These are phyloP conservation scores for Geranomyces michiganensis DNA, from an alignment of 192 early-diverging fungal species.

Conservation along the genomic window DNA sequence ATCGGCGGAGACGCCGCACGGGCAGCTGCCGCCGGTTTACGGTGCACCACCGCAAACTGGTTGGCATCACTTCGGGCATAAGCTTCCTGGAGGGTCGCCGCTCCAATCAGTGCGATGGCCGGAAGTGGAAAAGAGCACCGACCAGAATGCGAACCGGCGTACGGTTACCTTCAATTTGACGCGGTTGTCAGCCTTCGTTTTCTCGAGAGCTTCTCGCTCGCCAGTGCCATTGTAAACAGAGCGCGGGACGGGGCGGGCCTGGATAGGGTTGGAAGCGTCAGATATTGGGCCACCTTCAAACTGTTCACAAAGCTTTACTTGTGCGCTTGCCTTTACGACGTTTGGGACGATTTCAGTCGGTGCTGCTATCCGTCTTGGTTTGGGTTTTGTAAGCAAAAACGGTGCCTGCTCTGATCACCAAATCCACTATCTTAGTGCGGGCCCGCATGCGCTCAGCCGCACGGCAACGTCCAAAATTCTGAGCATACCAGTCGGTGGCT, in stretches of 20 bases:
- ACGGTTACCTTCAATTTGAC: conserved; percentile 31
- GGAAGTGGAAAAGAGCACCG: too few species aligned
- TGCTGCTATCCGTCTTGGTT: conserved; percentile 41
- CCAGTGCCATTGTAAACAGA: conserved; percentile 39
- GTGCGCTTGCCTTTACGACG: conserved; percentile 38
- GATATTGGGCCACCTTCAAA: not conserved
- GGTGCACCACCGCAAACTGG: conserved; percentile 32
- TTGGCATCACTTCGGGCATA: conserved; percentile 16
- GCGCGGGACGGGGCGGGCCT: conserved; percentile 47
- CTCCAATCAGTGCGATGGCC: too few species aligned
- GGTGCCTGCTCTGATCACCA: conserved; percentile 35
- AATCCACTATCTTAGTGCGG: not conserved
- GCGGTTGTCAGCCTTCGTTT: conserved; percentile 44
- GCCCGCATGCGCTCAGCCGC: too few species aligned
- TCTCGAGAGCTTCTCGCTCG: conserved; percentile 46
- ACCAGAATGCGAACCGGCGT: not conserved
- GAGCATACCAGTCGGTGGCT: conserved; percentile 34
- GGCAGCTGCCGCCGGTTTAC: conserved; percentile 11
- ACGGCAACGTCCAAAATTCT: too few species aligned
- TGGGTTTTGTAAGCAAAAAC: conserved; percentile 50
- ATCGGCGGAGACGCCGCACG: conserved; percentile 9
- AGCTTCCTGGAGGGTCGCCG: conserved; percentile 4
- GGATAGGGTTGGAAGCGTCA: not conserved
- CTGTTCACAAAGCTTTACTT: too few species aligned
- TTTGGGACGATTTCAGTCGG: conserved; percentile 34